Base-by-base conservation (phyloP, 768 basidiomycete species). In the Auricularia sp. region DNA sequence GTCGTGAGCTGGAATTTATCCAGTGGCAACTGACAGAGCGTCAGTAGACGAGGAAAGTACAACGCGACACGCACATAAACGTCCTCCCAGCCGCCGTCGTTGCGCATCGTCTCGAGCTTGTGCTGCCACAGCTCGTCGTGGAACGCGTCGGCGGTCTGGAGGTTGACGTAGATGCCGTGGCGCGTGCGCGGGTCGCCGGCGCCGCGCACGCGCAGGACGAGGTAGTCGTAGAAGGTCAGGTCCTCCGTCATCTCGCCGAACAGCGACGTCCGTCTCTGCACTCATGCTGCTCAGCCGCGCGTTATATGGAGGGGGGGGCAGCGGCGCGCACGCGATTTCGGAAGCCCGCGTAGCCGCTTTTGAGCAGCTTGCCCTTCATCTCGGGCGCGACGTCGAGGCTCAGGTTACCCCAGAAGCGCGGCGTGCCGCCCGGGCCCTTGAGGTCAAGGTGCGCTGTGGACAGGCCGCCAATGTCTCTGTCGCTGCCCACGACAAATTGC, bases 51-150 rank as follows among this genome's bases (percentile, higher is more conserved):
- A 66, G 44, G 63, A 63, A 54, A 54, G 24, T 64, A 66, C 64
- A 69, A 63, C 16, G 63, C 33, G 67, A 65, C 33, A 81, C 87
- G 69, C 68, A 91, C 92, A 70, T 87, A 87, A 16, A 95, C 73
- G 70, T 92, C 87, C 73, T 94, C 89, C 93, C 93, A 95, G 3
- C 79, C 76, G 33, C 84, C 82, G 65, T 87, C 82, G 34, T 79
- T 77, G 64, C 83, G 81, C 62, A 81, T 78, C 73, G 94, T 90
- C 75, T 84, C 91, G n/a, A 98, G 79, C 39, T 92, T 83, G 69
- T 98, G 94, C 72, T 97, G 96, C 88, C 91, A 98, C n/a, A 98
- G 78, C 73, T 96, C 93, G 44, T 86, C 88, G 54, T 85, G 81
- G 21, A 56, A 29, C 0, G 90, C 89, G 62, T 93, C 89, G 11